Base-by-base conservation (phyloP, 352 stramenopile genomes). In the Lagenidium giganteum region DNA sequence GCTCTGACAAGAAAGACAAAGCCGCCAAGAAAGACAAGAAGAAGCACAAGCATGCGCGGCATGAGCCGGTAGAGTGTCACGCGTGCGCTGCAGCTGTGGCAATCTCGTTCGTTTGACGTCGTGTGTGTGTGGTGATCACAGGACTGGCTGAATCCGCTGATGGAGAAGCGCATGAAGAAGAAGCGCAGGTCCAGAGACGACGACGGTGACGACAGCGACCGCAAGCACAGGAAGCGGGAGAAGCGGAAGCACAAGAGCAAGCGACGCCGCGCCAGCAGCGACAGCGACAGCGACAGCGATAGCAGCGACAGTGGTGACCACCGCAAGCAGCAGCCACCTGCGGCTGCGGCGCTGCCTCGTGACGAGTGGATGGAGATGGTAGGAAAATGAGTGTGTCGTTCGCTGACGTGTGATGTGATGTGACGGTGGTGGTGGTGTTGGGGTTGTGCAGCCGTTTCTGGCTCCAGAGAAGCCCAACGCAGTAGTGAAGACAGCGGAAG, bases 331-430 rank as follows among this genome's bases (percentile, higher is more conserved):
- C 14, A 42, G 17, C 1, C 16, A 16, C 14, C 14, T 13, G 20
- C 17, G 2, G 17, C 41, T 7, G 42, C 41, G n/a, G 47, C 54
- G 24, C 36, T 90, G 6, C 37, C 54, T 21, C 74, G 76, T 23
- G 76, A 93, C 26, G 81, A 89, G 21, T 93, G 81, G 81, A 93
- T 91, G 81, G 45, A 53, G 0, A 91, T 90, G 81, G 63, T 79
- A 28, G 18, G 48, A 34, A 8, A 7, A n/a, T n/a, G 20, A 20
- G 21, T 27, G 11, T 9, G 8, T 36, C 5, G 18, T 22, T 17
- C 40, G 38, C 9, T 49, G 24, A 25, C 16, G 6, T 16, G 1
- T n/a, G 8, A 36, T 42, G 12, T 32, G 13, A 32, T 14, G 17
- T 13, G 18, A 21, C 23, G 17, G 29, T 12, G 6, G 5, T 16